phyloP scores from a whole-genome alignment of 306 rosid genomes.

The Ceratonia siliqua region DNA sequence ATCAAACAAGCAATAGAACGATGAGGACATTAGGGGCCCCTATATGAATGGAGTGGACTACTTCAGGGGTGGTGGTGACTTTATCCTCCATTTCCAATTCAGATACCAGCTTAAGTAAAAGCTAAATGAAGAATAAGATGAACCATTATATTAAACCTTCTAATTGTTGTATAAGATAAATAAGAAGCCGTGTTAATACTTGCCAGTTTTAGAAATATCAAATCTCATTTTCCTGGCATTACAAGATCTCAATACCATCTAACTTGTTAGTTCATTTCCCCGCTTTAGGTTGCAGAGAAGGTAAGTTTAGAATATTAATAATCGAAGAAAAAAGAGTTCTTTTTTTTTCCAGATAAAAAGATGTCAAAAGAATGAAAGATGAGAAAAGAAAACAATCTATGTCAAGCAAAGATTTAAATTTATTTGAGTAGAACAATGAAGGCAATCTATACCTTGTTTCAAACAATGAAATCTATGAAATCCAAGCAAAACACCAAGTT shows the following conservation, averaged over 20 bases:
- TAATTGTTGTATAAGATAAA: background rate
- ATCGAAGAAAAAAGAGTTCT: background rate
- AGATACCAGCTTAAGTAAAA: slow-evolving; percentile 16
- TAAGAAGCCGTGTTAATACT: background rate
- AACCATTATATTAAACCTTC: background rate
- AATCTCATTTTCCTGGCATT: background rate
- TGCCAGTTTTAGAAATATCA: background rate
- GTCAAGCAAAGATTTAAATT: background rate
- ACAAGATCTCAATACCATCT: background rate
- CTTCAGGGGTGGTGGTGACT: background rate
- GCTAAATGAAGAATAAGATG: background rate
- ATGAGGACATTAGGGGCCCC: background rate
- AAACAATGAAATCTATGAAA: background rate
- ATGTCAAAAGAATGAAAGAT: background rate
- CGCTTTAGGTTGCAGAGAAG: background rate
- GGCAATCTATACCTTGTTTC: background rate
- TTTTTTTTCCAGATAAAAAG: no score
- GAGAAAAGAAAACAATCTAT: background rate
- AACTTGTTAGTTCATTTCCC: background rate
- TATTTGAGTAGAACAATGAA: background rate
- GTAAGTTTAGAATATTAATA: background rate
- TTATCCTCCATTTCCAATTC: slow-evolving; percentile 11
- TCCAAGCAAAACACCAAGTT: background rate
- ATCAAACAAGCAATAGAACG: background rate
- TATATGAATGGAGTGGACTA: background rate